These are phyloP conservation scores for Melocanna baccifera DNA, from an alignment of 176 grass and related monocot genomes.

Conservation along the genomic window DNA sequence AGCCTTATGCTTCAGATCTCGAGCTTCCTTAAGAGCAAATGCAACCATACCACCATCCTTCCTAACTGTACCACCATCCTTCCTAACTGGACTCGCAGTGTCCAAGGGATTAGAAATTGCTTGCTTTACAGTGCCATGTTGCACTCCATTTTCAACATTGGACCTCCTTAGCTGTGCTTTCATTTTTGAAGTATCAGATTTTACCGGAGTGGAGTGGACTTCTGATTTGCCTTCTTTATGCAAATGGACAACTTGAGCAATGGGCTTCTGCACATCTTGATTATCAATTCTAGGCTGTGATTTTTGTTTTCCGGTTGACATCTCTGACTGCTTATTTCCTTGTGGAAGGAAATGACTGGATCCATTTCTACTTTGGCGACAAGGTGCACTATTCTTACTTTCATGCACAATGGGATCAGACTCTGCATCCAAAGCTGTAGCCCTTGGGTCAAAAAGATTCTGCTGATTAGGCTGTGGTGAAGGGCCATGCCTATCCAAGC, in stretches of 20 bases:
- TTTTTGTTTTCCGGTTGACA: conserved; percentile 41
- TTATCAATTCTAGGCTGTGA: conserved; percentile 29
- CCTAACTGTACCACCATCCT: conserved; percentile 49
- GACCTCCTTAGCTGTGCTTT: conserved; percentile 31
- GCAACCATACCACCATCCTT: conserved; percentile 54
- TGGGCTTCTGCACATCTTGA: conserved; percentile 32
- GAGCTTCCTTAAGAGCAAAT: conserved; percentile 72
- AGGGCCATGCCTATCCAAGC: not conserved
- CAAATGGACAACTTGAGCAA: conserved; percentile 33
- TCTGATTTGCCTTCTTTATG: conserved; percentile 50
- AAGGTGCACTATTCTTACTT: conserved; percentile 14
- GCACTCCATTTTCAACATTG: conserved; percentile 46
- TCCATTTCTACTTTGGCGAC: conserved; percentile 25
- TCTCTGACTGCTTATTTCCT: conserved; percentile 23
- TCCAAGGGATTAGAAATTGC: conserved; percentile 34
- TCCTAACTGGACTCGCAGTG: conserved; percentile 49
- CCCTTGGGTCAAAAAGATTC: conserved; percentile 18
- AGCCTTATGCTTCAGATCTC: conserved; percentile 75
- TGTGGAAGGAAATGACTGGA: conserved; percentile 3
- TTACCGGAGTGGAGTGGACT: conserved; percentile 24
- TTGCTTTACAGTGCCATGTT: conserved; percentile 34
- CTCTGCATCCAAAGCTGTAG: conserved; percentile 3
- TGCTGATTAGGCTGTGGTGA: conserved; percentile 9
- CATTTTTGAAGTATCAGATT: conserved; percentile 39
- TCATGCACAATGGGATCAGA: conserved; percentile 5